These are phyloP conservation scores for Conringia planisiliqua DNA, from an alignment of 345 rosid species.

Conservation along the genomic window DNA sequence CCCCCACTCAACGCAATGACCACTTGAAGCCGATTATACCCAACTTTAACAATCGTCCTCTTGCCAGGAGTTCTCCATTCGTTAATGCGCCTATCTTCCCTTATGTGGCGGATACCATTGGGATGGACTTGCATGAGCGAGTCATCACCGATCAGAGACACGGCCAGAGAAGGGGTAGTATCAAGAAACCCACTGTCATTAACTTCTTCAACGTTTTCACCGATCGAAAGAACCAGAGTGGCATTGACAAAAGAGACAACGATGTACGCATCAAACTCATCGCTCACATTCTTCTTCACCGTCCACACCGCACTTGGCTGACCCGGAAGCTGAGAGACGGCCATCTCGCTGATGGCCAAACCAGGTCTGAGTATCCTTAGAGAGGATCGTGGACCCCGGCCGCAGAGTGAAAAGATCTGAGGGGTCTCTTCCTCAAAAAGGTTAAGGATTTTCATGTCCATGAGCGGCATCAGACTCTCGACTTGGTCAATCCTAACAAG, in stretches of 20 bases:
- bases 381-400: constrained; percentile 95
- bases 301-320: constrained; percentile 99
- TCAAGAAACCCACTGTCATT: constrained; percentile 97
- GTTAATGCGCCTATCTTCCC: constrained; percentile 96
- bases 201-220: constrained; percentile 98
- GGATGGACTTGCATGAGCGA: constrained; percentile 99
- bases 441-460: constrained; percentile 92
- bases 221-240: constrained; percentile 95
- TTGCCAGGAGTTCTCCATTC: constrained; percentile 99
- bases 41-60: constrained; percentile 97
- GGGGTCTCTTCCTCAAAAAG: constrained; percentile 98
- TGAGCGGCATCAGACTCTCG: constrained; percentile 94
- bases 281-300: constrained; percentile 80
- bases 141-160: constrained; percentile 92
- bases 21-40: constrained; percentile 91
- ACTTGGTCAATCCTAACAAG: constrained; percentile 95
- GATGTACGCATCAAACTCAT: constrained; percentile 96
- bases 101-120: constrained; percentile 89
- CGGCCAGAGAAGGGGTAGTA: constrained; percentile 85
- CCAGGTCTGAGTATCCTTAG: constrained; percentile 91
- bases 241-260: constrained; percentile 97
- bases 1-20: constrained; percentile 98
- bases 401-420: constrained; percentile 87
- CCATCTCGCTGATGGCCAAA: constrained; percentile 95
- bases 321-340: constrained; percentile 99